Base-by-base conservation (phyloP, 148 eudicot species). In the Vaccinium darrowii region DNA sequence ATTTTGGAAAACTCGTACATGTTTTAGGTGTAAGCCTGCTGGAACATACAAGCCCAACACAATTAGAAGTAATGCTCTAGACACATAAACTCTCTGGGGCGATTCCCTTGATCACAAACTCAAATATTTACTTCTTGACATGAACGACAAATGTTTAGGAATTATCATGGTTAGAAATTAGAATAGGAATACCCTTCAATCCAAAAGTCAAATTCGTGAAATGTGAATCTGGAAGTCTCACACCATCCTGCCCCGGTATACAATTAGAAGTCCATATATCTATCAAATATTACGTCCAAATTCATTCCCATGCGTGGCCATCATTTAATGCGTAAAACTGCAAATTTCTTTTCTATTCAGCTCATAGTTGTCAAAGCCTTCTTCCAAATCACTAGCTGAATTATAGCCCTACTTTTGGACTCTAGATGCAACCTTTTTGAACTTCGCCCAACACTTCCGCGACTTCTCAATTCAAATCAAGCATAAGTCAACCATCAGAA, bases 351-450 rank as follows among this genome's bases (percentile, higher is more conserved):
- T 75, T 15, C 78, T 19, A 36, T 63, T 63, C 71, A 23, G 30
- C 30, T 63, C 71, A 63, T 63, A 63, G 71, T 7, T 63, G 71
- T 63, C 71, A 63, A 63, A 51, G 51, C 27, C 60, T n/a, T 51
- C 30, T 50, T 78, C 21, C 60, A 52, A 51, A 7, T 78, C 81
- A 43, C 39, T 54, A 78, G 60, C 21, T 78, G 71, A 60, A 80
- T 60, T 80, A 36, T 53, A 0, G 19, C 81, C 60, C 62, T n/a
- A 52, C 18, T 51, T 77, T 52, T 78, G 39, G 15, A 23, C 62
- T 13, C 62, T 25, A 11, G 21, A 75, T 0, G 10, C 54, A 76
- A 8, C 15, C 14, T 47, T 73, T 36, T 73, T 39, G 3, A 72
- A 73, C 11, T 73, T 16, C 12, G 1, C 10, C 50, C 23, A 73